phyloP scores from a whole-genome alignment of 352 stramenopile genomes.

The Phytopythium aichiense region DNA sequence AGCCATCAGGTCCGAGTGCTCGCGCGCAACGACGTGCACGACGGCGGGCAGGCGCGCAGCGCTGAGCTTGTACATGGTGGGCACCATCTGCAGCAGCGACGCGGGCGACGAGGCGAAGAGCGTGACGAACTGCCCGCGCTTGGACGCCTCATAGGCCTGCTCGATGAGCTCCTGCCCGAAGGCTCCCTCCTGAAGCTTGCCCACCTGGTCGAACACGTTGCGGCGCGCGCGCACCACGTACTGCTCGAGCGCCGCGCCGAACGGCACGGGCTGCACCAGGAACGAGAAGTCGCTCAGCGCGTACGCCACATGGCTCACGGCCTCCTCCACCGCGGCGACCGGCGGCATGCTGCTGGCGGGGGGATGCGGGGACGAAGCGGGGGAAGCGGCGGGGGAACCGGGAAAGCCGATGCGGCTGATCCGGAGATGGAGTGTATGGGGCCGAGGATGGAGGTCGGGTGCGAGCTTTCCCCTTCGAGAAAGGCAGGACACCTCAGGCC shows the following conservation, averaged over 20 bases:
- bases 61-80: constrained; percentile 94
- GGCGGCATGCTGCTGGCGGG: constrained; percentile 9
- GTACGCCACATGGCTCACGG: constrained; percentile 76
- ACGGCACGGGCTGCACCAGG: constrained; percentile 62
- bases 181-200: constrained; percentile 42
- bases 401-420: not conserved
- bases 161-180: constrained; percentile 64
- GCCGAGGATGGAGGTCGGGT: not conserved
- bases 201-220: constrained; percentile 81
- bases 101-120: constrained; percentile 87
- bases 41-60: constrained; percentile 79
- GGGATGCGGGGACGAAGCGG: no score
- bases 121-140: constrained; percentile 83
- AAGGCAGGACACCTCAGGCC: not conserved
- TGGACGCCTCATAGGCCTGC: constrained; percentile 52
- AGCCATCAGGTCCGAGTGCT: constrained; percentile 92
- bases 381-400: no score
- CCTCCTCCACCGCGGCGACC: constrained; percentile 50
- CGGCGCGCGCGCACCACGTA: constrained; percentile 67
- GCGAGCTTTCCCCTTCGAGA: not conserved
- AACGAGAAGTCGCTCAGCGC: constrained; percentile 75
- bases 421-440: not conserved
- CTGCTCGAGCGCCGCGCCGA: constrained; percentile 54
- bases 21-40: constrained; percentile 88
- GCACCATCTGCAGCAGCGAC: constrained; percentile 89